Conservation (phyloP, 345 rosid species). For the Streptanthus diversifolius region DNA sequence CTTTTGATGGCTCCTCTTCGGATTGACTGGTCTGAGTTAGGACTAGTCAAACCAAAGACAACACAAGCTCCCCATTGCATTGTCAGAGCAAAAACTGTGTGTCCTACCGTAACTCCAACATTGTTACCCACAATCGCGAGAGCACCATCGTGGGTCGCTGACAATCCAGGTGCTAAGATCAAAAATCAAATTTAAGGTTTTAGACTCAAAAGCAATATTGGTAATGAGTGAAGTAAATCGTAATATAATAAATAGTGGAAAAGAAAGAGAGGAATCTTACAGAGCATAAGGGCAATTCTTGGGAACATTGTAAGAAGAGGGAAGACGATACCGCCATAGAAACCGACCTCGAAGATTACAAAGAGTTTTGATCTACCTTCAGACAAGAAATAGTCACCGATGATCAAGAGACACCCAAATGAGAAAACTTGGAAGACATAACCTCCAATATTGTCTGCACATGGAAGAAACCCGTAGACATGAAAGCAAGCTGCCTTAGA, state of each 20-base stretch:
- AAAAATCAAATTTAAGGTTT: neutral
- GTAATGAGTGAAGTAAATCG: neutral
- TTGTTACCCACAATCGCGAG: constrained; percentile 21
- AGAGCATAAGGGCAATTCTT: constrained; percentile 29
- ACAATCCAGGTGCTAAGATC: constrained; percentile 31
- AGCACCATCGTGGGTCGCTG: constrained; percentile 31
- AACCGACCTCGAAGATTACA: constrained; percentile 31
- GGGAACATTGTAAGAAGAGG: constrained; percentile 38
- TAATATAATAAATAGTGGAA: neutral
- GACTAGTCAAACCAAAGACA: constrained; percentile 29
- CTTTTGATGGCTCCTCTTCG: constrained; percentile 21
- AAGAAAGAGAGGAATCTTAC: constrained; percentile 20
- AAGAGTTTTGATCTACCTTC: constrained; percentile 37
- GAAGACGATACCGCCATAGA: constrained; percentile 36
- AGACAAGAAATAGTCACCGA: constrained; percentile 36
- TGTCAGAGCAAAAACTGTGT: constrained; percentile 32
- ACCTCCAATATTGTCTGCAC: constrained; percentile 37
- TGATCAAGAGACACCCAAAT: constrained; percentile 33
- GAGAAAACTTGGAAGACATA: constrained; percentile 34
- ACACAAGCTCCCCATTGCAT: constrained; percentile 43
- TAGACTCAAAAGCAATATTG: neutral
- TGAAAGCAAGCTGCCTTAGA: constrained; percentile 28
- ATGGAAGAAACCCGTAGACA: constrained; percentile 39
- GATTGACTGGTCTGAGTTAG: constrained; percentile 18
- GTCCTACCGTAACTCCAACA: constrained; percentile 32